Percentiles rank a stretch among this genome's conserved stretches.
phyloP scores from a whole-genome alignment of 352 stramenopile genomes.

The Thraustochytrium sp. region DNA sequence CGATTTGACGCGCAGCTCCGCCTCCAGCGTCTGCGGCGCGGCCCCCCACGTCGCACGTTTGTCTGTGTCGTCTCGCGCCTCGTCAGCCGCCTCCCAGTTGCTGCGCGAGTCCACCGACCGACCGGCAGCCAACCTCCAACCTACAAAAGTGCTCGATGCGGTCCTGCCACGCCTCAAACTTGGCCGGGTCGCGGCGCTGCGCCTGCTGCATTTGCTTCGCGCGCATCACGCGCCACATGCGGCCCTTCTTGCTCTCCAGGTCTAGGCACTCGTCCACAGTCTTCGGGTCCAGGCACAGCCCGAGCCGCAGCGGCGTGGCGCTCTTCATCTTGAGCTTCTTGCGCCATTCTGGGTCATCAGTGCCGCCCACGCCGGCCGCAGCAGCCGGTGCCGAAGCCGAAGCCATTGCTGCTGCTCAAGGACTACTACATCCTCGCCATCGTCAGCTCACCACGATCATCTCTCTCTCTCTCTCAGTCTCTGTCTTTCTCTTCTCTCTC shows the following conservation, averaged over 20 bases:
- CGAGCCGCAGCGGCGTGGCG: neutral
- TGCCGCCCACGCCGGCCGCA: no score
- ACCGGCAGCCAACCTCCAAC: no score
- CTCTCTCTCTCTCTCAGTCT: no score
- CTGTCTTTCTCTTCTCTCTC: neutral
- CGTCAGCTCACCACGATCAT: no score
- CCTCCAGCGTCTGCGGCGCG: neutral
- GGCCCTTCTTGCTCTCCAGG: neutral
- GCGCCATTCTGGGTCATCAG: conserved; percentile 6
- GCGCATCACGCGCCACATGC: conserved; percentile 23
- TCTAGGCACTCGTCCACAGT: conserved; percentile 11
- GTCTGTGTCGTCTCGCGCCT: neutral
- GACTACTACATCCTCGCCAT: no score
- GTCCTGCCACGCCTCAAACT: conserved; percentile 7
- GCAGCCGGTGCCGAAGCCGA: no score
- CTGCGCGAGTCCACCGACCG: no score
- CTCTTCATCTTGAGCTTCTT: conserved; percentile 41
- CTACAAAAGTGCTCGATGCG: conserved; percentile 30
- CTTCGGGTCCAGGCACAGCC: neutral
- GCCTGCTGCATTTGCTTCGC: conserved; percentile 23
- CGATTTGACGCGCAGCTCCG: neutral
- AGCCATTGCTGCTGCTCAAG: neutral
- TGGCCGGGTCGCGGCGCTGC: neutral
- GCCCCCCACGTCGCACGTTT: conserved; percentile 10
- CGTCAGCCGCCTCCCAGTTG: no score